phyloP scores from a whole-genome alignment of 2,329 filamentous ascomycete genomes.

The Chaetothyriales sp. region DNA sequence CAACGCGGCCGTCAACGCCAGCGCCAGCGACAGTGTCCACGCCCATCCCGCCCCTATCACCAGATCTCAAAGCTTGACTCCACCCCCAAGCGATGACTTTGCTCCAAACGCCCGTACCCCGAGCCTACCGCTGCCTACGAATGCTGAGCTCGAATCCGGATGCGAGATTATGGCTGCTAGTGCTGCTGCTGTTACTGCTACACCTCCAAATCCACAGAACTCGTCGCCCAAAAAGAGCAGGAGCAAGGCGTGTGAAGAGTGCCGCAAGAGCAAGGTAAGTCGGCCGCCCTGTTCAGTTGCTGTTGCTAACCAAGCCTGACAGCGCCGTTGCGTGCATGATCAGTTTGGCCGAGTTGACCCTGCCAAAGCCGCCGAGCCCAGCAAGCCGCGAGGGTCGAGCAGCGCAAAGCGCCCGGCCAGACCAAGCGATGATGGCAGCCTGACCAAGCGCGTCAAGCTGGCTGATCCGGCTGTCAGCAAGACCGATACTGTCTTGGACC shows the following conservation, averaged over 20 bases:
- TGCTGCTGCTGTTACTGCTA: background rate
- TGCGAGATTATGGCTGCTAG: background rate
- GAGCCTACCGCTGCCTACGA: background rate
- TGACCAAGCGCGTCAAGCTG: conserved; percentile 21
- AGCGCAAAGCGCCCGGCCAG: conserved; percentile 38
- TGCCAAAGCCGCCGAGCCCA: conserved; percentile 45
- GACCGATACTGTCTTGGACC: conserved; percentile 15
- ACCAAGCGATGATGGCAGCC: conserved; percentile 28
- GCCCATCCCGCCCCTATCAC: conserved; percentile 2
- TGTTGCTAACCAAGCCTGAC: conserved; percentile 13
- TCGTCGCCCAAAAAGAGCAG: conserved; percentile 35
- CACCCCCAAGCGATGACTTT: background rate
- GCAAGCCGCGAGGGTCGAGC: conserved; percentile 43
- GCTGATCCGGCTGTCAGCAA: conserved; percentile 4
- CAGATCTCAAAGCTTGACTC: conserved; percentile 2
- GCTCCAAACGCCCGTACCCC: background rate
- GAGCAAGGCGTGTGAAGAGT: conserved; percentile 51
- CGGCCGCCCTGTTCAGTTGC: background rate
- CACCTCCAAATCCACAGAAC: conserved; percentile 3
- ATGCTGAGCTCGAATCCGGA: background rate
- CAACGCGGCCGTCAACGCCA: background rate
- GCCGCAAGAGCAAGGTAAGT: conserved; percentile 51
- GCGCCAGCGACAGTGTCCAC: conserved; percentile 1
- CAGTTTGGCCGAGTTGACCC: conserved; percentile 50
- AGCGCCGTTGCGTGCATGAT: conserved; percentile 54